Conservation (phyloP, 75 land plant species). For the Cupressus sempervirens region DNA sequence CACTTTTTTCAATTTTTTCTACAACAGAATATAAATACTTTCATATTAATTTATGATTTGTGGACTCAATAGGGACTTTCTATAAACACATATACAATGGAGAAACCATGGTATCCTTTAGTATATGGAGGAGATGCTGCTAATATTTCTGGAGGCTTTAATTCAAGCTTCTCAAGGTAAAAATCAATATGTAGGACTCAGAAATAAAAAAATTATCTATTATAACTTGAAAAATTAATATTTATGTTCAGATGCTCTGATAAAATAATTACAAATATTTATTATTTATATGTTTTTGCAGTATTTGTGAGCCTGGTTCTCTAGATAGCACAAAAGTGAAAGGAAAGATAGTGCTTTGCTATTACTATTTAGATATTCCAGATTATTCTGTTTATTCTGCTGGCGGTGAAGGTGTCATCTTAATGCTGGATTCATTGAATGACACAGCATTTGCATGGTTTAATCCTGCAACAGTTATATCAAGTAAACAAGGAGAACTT, state of each 20-base stretch:
- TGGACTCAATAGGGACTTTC: background rate
- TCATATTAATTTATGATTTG: background rate
- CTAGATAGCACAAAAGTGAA: conserved; percentile 26
- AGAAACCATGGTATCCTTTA: too few relatives aligned
- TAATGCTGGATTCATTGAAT: background rate
- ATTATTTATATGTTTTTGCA: background rate
- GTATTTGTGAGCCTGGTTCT: conserved; percentile 14
- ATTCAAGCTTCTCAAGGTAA: background rate
- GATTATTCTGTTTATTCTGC: background rate
- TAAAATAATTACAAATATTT: background rate
- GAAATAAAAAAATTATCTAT: background rate
- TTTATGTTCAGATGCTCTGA: background rate
- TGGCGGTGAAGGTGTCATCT: conserved; percentile 30
- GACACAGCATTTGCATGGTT: background rate
- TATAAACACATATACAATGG: too few relatives aligned
- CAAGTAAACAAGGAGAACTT: background rate
- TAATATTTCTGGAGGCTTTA: background rate
- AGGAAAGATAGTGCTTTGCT: conserved; percentile 31
- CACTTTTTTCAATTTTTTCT: background rate
- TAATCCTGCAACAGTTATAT: conserved; percentile 10
- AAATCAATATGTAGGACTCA: background rate
- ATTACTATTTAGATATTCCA: background rate
- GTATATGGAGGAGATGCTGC: too few relatives aligned
- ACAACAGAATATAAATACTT: background rate
- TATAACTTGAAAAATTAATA: background rate